Conservation (phyloP, 805 yeast genomes). For the Suhomyces sp. region DNA sequence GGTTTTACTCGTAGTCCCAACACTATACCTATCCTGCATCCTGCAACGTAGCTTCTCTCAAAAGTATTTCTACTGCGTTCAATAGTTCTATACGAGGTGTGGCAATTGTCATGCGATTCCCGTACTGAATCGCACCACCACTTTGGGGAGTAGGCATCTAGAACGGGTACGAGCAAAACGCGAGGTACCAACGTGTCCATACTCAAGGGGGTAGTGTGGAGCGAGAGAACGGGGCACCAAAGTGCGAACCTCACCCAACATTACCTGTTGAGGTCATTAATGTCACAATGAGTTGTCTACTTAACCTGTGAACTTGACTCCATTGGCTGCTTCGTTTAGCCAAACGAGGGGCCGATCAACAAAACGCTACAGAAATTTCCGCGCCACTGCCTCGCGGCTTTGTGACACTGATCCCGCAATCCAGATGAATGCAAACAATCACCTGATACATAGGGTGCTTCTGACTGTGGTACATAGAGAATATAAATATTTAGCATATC, state of each 20-base stretch:
- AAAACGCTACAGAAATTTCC: not conserved
- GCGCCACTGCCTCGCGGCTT: not conserved
- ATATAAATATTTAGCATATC: slow-evolving; percentile 1
- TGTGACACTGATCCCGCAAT: not conserved
- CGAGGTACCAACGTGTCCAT: not conserved
- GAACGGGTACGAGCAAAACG: not conserved
- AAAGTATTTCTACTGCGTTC: not conserved
- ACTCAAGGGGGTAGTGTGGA: not conserved
- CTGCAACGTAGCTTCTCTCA: not conserved
- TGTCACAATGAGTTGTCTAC: not conserved
- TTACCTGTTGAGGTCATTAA: not conserved
- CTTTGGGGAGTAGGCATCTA: not conserved
- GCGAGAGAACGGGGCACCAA: not conserved
- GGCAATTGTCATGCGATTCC: not conserved
- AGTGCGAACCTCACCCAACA: not conserved
- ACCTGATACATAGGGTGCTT: slow-evolving; percentile 5
- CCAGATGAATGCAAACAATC: not conserved
- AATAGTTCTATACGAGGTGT: not conserved
- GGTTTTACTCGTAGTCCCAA: not conserved
- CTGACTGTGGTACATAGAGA: slow-evolving; percentile 5
- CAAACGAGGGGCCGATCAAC: not conserved
- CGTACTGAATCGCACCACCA: not conserved
- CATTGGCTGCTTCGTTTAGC: not conserved
- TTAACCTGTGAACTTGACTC: not conserved
- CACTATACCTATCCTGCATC: not conserved